Percentiles rank a stretch among this genome's conserved stretches.
Evolutionary conservation across 148 eudicot genomes (phyloP).

Genomic region (Silene latifolia): DNA sequence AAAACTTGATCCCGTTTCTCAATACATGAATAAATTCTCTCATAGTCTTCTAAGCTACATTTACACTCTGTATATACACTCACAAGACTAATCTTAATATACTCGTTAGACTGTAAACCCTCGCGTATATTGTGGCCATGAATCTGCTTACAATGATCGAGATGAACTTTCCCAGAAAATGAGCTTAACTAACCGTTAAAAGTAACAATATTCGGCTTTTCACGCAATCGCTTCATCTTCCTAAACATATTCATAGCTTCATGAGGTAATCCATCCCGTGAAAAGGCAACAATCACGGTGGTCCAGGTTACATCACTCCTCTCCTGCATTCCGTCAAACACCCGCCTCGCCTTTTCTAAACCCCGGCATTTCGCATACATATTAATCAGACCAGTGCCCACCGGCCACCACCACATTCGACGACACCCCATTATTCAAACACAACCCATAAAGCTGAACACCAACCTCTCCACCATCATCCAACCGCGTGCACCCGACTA

Average conservation of each 20-base stretch:
- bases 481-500: slow-evolving; percentile 45
- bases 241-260: slow-evolving; percentile 48
- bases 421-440: too few species aligned
- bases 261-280: slow-evolving; percentile 32
- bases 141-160: slow-evolving; percentile 45
- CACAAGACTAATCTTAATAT: slow-evolving; percentile 39
- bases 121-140: slow-evolving; percentile 39
- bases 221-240: slow-evolving; percentile 42
- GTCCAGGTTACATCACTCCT: slow-evolving; percentile 50
- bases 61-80: slow-evolving; percentile 44
- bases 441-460: slow-evolving; percentile 43
- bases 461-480: slow-evolving; percentile 29
- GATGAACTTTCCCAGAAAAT: too few species aligned
- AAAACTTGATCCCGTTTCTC: slow-evolving; percentile 46
- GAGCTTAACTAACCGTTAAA: too few species aligned
- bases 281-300: slow-evolving; percentile 47
- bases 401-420: slow-evolving; percentile 49
- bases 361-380: slow-evolving; percentile 48
- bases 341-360: slow-evolving; percentile 37
- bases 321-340: slow-evolving; percentile 43
- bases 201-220: slow-evolving; percentile 36
- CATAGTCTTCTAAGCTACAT: slow-evolving; percentile 35
- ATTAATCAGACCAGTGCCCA: slow-evolving; percentile 47
- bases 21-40: slow-evolving; percentile 31
- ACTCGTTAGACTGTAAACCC: slow-evolving; percentile 39